A percentile compares a stretch with the other conserved stretches of the same genome.
These are phyloP conservation scores for Boletus mariae DNA, from an alignment of 1,284 basidiomycete species.

Conservation along the genomic window DNA sequence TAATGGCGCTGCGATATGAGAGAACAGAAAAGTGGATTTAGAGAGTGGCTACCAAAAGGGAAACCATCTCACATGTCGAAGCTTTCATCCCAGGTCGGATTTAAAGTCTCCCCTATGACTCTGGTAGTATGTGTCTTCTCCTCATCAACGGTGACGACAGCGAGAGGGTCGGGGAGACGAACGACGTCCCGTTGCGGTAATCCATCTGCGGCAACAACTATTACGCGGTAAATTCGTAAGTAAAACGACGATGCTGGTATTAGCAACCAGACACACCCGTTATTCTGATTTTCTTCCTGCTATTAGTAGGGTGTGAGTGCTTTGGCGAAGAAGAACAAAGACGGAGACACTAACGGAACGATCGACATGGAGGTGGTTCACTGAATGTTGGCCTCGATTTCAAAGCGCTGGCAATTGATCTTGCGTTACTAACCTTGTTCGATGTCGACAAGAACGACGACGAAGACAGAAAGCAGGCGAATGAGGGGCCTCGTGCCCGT, in stretches of 20 bases:
- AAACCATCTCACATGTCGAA: conserved; percentile 68
- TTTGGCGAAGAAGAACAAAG: background rate
- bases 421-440: background rate
- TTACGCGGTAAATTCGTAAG: background rate
- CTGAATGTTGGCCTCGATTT: no score
- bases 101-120: conserved; percentile 85
- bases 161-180: conserved; percentile 89
- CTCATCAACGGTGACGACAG: conserved; percentile 91
- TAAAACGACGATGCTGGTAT: background rate
- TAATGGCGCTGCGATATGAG: conserved; percentile 60
- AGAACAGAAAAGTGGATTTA: conserved; percentile 2
- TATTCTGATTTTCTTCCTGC: conserved; percentile 58
- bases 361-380: conserved; percentile 20
- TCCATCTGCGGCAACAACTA: conserved; percentile 87
- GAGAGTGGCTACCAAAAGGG: background rate
- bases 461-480: background rate
- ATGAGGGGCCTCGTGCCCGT: no score
- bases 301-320: conserved; percentile 23
- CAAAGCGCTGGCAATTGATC: no score
- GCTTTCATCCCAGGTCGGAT: conserved; percentile 93
- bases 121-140: conserved; percentile 92
- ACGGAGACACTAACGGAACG: conserved; percentile 25
- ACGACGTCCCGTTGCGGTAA: conserved; percentile 89
- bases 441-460: background rate
- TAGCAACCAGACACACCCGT: conserved; percentile 42